Evolutionary conservation across 805 yeast genomes (phyloP), one percentile per base, ranked within the genome.

Genomic region (Ogataea dorogensis): DNA sequence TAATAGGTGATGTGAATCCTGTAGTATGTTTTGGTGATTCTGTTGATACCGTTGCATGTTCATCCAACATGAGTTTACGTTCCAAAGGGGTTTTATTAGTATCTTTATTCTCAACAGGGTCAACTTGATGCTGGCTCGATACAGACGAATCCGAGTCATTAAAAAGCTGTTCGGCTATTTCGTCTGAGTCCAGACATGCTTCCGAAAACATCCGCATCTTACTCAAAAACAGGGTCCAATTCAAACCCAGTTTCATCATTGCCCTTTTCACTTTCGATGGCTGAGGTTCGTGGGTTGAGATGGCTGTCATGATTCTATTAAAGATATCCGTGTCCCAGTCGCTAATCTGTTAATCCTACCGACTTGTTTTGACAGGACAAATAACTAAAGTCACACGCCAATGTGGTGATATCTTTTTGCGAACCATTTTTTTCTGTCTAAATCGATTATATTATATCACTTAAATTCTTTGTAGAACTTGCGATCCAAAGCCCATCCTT

Each of bases 101-200:
- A 10, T 37, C 31, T 3, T 28, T 16, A 14, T 31, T 27, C 22
- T 13, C n/a, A 7, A 28, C 12, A 18, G 25, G 36, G 28, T 18
- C 26, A 20, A 12, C 15, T 21, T 17, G 27, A 24, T 12, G 28
- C n/a, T 22, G 21, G 9, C 26, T 17, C 4, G 22, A 22, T 11
- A 46, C 31, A 4, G 45, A 34, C 21, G 42, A 34, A n/a, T 36
- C 40, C 5, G 43, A 32, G 24, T 38, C 43, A 11, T 67, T 67
- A 50, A 79, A 79, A 9, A 78, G 56, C 25, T 73, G 76, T 32
- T 68, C 71, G 1, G 71, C 63, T 1, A 65, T 60, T 44, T 75
- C 78, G 59, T 73, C 77, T 4, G 71, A 64, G 13, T 66, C 62
- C 25, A 74, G 63, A 2, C 66, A 67, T 14, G 69, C 75, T 45